Evolutionary conservation across 352 stramenopile genomes (phyloP).

Genomic region (Pythium pyrilobum): DNA sequence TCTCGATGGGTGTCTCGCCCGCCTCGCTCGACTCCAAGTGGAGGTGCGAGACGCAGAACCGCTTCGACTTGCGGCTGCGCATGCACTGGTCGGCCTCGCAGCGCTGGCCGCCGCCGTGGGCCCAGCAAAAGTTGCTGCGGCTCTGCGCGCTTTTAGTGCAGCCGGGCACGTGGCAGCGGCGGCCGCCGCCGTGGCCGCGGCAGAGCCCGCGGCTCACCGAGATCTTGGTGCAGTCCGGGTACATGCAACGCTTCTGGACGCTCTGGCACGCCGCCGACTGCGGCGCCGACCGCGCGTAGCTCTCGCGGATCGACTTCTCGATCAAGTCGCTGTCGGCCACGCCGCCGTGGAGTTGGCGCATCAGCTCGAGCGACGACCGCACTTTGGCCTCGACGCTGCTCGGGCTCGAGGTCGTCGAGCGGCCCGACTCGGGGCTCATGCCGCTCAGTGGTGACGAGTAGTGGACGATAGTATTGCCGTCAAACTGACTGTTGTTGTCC

Average conservation of each 20-base stretch:
- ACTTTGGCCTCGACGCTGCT: neutral
- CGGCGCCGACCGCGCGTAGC: constrained; percentile 32
- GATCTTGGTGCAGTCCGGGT: constrained; percentile 55
- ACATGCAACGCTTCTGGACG: constrained; percentile 57
- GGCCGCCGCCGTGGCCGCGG: constrained; percentile 57
- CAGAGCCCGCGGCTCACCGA: constrained; percentile 61
- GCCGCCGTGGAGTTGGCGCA: neutral
- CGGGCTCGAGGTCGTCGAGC: neutral
- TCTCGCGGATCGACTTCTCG: constrained; percentile 24
- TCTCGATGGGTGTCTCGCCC: neutral
- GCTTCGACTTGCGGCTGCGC: constrained; percentile 61
- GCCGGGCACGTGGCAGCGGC: constrained; percentile 49
- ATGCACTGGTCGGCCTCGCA: constrained; percentile 61
- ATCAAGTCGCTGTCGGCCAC: neutral
- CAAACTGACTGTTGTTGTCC: too few relatives aligned
- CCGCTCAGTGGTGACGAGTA: neutral
- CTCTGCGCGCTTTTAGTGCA: constrained; percentile 71
- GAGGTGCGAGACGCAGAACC: constrained; percentile 57
- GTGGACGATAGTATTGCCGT: too few relatives aligned
- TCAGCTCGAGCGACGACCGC: constrained; percentile 3
- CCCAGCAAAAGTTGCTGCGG: constrained; percentile 62
- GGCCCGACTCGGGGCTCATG: neutral
- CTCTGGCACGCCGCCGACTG: constrained; percentile 48
- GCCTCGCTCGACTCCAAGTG: constrained; percentile 20
- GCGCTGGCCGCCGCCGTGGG: constrained; percentile 59